Conservation (phyloP, 2,329 filamentous ascomycete species). For the Didymella sp. region DNA sequence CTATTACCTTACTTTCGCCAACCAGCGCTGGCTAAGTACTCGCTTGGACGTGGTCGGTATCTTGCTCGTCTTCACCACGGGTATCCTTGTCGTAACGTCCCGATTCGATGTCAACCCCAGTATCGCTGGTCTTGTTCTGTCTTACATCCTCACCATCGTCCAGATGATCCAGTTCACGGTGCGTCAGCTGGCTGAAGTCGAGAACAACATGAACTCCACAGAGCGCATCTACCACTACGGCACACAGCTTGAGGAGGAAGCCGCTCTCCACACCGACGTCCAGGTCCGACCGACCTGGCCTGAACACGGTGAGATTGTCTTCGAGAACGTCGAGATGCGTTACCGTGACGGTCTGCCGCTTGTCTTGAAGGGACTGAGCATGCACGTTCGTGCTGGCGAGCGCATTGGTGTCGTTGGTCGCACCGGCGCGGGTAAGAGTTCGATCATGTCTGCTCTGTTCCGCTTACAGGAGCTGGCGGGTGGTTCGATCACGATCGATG, state of each 20-base stretch:
- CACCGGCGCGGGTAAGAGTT: conserved; percentile 82
- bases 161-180: conserved; percentile 97
- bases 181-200: conserved; percentile 90
- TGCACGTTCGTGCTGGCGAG: conserved; percentile 78
- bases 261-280: conserved; percentile 72
- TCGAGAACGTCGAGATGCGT: conserved; percentile 60
- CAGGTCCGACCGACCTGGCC: conserved; percentile 82
- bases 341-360: conserved; percentile 58
- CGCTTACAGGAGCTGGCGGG: conserved; percentile 64
- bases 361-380: conserved; percentile 59
- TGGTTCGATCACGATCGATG: conserved; percentile 58
- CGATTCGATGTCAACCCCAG: conserved; percentile 85
- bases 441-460: conserved; percentile 84
- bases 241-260: conserved; percentile 84
- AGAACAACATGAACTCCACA: conserved; percentile 97
- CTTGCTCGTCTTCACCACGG: conserved; percentile 82
- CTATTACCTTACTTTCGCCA: conserved; percentile 94
- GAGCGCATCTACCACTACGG: conserved; percentile 93
- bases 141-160: conserved; percentile 90
- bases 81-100: conserved; percentile 89
- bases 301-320: conserved; percentile 73
- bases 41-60: conserved; percentile 86
- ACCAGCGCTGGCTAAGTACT: conserved; percentile 90
- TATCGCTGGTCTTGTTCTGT: conserved; percentile 85
- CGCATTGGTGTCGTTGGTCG: conserved; percentile 82